Percentiles rank a stretch among this genome's conserved stretches.
phyloP scores from a whole-genome alignment of 2,329 filamentous ascomycete genomes.

The Arthrinium puccinioides region DNA sequence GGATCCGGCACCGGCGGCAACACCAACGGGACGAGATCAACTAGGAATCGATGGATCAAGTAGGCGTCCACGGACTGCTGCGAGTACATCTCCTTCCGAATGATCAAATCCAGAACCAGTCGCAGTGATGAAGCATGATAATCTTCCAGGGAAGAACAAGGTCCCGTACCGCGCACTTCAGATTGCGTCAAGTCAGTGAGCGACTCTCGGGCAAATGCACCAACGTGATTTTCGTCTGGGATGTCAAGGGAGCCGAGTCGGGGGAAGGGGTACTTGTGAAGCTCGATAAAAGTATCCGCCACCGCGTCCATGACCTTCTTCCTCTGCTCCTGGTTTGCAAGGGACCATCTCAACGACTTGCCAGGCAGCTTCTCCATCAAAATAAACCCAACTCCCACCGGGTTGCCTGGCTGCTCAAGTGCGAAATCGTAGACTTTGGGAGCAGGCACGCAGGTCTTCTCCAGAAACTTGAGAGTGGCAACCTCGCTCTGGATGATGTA shows the following conservation, averaged over 20 bases:
- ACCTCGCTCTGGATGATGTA: constrained; percentile 32
- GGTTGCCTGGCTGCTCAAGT: constrained; percentile 20
- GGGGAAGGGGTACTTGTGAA: constrained; percentile 27
- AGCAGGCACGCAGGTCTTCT: constrained; percentile 25
- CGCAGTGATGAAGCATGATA: constrained; percentile 25
- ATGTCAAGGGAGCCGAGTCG: constrained; percentile 26
- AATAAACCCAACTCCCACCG: constrained; percentile 31
- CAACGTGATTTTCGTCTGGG: constrained; percentile 19
- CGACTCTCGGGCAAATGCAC: constrained; percentile 29
- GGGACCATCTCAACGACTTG: constrained; percentile 27
- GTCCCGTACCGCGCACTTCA: constrained; percentile 22
- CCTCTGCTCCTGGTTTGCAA: constrained; percentile 23
- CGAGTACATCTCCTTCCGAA: constrained; percentile 27
- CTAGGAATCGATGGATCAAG: constrained; percentile 32
- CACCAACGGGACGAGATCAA: constrained; percentile 26
- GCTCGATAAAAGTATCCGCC: constrained; percentile 27
- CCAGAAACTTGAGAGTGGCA: constrained; percentile 31
- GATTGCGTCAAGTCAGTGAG: constrained; percentile 24
- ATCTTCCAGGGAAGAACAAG: constrained; percentile 26
- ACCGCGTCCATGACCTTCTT: constrained; percentile 28
- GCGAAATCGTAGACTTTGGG: constrained; percentile 30
- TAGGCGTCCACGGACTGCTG: constrained; percentile 26
- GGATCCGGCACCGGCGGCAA: constrained; percentile 14
- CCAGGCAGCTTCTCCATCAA: constrained; percentile 34
- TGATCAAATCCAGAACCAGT: constrained; percentile 29